phyloP scores from a whole-genome alignment of 202 grass and related monocot genomes.

The Miscanthus sacchariflorus region DNA sequence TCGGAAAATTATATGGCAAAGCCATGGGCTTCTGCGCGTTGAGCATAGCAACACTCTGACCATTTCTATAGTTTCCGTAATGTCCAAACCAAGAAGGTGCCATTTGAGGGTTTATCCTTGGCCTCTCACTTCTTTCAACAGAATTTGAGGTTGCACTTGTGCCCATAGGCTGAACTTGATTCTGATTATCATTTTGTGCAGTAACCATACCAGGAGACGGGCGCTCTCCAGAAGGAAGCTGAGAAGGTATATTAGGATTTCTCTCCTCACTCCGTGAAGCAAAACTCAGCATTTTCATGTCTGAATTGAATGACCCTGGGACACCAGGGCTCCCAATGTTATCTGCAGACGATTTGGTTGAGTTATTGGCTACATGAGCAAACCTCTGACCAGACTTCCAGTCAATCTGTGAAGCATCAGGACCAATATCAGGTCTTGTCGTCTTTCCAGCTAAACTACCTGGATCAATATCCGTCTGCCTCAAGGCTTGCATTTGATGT shows the following conservation, averaged over 20 bases:
- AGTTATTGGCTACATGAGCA: constrained; percentile 60
- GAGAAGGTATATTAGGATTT: constrained; percentile 52
- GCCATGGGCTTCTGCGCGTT: constrained; percentile 62
- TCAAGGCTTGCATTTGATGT: constrained; percentile 88
- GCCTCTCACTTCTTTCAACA: constrained; percentile 64
- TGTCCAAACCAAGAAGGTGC: constrained; percentile 95
- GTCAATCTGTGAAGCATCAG: constrained; percentile 65
- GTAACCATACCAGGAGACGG: constrained; percentile 46
- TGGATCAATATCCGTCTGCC: constrained; percentile 67
- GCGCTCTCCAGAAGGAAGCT: constrained; percentile 56
- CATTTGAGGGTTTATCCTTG: constrained; percentile 92
- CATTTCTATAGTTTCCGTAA: constrained; percentile 80
- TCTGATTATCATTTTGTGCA: constrained; percentile 59
- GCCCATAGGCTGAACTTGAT: constrained; percentile 49
- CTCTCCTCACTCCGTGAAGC: constrained; percentile 75
- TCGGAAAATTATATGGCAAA: constrained; percentile 67
- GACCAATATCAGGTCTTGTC: constrained; percentile 64
- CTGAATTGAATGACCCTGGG: constrained; percentile 67
- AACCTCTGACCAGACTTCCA: constrained; percentile 69
- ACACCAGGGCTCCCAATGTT: constrained; percentile 51
- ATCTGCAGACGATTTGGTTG: constrained; percentile 54
- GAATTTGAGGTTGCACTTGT: constrained; percentile 51
- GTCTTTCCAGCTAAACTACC: constrained; percentile 64
- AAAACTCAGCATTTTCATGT: constrained; percentile 88
- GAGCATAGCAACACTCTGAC: constrained; percentile 62